A percentile compares a stretch with the other conserved stretches of the same genome.
Conservation (phyloP, 2,329 filamentous ascomycete genomes). For the Magnaporthiopsis rhizophila region DNA sequence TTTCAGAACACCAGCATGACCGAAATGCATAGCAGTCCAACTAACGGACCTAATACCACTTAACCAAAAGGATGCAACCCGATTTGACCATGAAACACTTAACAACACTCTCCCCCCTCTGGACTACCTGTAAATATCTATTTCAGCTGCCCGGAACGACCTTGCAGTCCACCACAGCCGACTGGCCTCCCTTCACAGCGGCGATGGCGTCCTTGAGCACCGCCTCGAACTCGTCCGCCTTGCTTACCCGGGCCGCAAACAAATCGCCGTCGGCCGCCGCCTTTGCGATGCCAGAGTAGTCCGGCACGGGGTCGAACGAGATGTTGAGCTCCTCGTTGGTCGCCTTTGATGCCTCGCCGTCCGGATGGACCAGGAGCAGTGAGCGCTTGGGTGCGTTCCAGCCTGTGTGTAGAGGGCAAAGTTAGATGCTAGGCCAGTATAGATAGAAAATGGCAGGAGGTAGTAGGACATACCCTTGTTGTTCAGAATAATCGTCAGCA, state of each 20-base stretch:
- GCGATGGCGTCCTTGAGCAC: constrained; percentile 42
- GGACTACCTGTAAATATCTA: background rate
- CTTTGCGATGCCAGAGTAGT: constrained; percentile 54
- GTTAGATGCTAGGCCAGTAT: background rate
- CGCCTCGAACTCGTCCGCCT: constrained; percentile 35
- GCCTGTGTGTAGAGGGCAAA: constrained; percentile 21
- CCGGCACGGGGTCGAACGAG: constrained; percentile 48
- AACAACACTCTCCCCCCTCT: too few relatives aligned
- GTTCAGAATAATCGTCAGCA: constrained; percentile 41
- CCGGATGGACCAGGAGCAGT: constrained; percentile 48
- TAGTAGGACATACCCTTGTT: constrained; percentile 35
- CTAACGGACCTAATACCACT: too few relatives aligned
- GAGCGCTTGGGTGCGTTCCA: constrained; percentile 55
- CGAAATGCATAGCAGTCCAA: too few relatives aligned
- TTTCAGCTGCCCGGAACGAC: constrained; percentile 35
- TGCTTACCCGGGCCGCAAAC: constrained; percentile 39
- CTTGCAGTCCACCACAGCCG: constrained; percentile 47
- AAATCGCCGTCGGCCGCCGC: constrained; percentile 48
- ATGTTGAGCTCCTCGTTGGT: constrained; percentile 58
- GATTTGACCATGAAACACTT: too few relatives aligned
- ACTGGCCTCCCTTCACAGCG: constrained; percentile 39
- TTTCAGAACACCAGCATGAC: too few relatives aligned
- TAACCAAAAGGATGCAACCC: too few relatives aligned
- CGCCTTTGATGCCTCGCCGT: constrained; percentile 44
- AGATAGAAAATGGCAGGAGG: background rate